These are phyloP conservation scores for Malbranchea cinnamomea DNA, from an alignment of 2,329 filamentous ascomycete species.

Conservation along the genomic window DNA sequence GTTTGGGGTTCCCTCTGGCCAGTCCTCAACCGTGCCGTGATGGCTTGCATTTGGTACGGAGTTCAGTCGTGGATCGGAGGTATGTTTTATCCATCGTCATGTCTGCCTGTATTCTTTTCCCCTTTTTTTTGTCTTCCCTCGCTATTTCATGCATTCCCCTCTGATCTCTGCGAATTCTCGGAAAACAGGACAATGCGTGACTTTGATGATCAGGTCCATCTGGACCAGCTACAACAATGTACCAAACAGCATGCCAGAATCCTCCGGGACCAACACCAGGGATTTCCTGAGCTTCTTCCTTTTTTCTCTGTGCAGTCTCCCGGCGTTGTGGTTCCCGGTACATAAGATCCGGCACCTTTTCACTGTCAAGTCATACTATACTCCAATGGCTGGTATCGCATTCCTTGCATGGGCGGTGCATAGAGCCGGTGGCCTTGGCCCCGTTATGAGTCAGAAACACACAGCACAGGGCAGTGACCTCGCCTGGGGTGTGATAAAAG, in stretches of 20 bases:
- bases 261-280: slow-evolving; percentile 57
- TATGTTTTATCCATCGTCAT: no score
- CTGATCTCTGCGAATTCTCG: slow-evolving; percentile 3
- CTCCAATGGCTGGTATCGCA: slow-evolving; percentile 66
- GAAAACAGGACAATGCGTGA: slow-evolving; percentile 53
- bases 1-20: slow-evolving; percentile 86
- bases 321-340: slow-evolving; percentile 78
- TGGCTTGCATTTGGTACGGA: slow-evolving; percentile 79
- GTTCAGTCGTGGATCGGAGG: slow-evolving; percentile 73
- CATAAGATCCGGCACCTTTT: slow-evolving; percentile 81
- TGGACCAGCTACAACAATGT: slow-evolving; percentile 50
- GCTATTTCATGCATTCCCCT: slow-evolving; percentile 1
- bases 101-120: no score
- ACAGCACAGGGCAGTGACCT: slow-evolving; percentile 51
- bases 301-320: slow-evolving; percentile 68
- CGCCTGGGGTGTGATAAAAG: slow-evolving; percentile 69
- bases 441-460: slow-evolving; percentile 57
- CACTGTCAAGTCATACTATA: slow-evolving; percentile 75
- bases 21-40: slow-evolving; percentile 73
- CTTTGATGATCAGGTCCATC: slow-evolving; percentile 75
- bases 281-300: slow-evolving; percentile 72
- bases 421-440: slow-evolving; percentile 67
- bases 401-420: slow-evolving; percentile 82
- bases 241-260: slow-evolving; percentile 49
- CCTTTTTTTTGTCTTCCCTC: neutral